These are phyloP conservation scores for Phialophora verrucosa DNA, from an alignment of 2,329 filamentous ascomycete genomes.

Conservation along the genomic window DNA sequence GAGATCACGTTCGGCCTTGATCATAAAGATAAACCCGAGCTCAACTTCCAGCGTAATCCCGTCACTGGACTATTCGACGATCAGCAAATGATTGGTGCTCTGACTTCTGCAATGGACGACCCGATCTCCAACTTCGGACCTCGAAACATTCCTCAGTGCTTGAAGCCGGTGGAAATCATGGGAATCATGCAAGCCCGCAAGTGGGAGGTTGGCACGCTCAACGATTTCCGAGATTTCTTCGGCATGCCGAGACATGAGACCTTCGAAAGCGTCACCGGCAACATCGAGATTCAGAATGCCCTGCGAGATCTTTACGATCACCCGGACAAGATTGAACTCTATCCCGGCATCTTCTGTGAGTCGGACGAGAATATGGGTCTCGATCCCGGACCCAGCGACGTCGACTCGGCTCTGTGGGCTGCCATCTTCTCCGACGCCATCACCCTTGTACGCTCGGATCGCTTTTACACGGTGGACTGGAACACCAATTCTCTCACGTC, in stretches of 20 bases:
- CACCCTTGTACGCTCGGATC: constrained; percentile 5
- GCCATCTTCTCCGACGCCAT: constrained; percentile 10
- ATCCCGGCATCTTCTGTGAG: constrained; percentile 7
- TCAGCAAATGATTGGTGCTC: constrained; percentile 6
- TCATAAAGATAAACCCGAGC: background rate
- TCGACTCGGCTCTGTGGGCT: constrained; percentile 4
- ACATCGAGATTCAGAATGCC: constrained; percentile 6
- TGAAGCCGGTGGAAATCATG: constrained; percentile 4
- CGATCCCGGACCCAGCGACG: constrained; percentile 5
- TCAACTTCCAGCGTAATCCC: constrained; percentile 4
- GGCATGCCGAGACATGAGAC: constrained; percentile 6
- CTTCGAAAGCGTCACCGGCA: constrained; percentile 1
- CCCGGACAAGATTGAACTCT: constrained; percentile 9
- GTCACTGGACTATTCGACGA: constrained; percentile 2
- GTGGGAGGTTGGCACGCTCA: constrained; percentile 4
- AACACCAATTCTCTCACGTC: constrained; percentile 1
- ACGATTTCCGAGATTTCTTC: constrained; percentile 8
- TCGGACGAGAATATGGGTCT: background rate
- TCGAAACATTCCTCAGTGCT: constrained; percentile 1
- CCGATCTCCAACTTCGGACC: constrained; percentile 8
- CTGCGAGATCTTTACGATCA: constrained; percentile 4
- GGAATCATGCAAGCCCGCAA: constrained; percentile 8
- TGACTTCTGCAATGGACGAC: constrained; percentile 1
- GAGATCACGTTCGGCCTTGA: constrained; percentile 5
- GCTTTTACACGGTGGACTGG: constrained; percentile 8